Percentiles rank a stretch among this genome's conserved stretches.
Evolutionary conservation across 768 basidiomycete species (phyloP).

Genomic region (Gloeophyllum trabeum): DNA sequence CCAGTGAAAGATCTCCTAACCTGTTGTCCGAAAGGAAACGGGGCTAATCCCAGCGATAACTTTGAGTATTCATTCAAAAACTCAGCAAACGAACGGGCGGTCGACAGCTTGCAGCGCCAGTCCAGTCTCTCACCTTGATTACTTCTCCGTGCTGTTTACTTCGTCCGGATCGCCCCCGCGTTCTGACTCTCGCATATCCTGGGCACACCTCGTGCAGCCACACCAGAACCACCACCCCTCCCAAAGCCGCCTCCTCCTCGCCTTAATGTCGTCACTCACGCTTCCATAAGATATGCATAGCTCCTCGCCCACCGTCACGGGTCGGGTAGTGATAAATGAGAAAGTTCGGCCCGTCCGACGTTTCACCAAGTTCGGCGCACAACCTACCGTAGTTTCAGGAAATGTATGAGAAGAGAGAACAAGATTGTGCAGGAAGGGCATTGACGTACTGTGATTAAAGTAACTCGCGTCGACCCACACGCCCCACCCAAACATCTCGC

Average conservation of each 20-base stretch:
- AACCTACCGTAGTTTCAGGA: not conserved
- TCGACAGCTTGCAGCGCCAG: too few species aligned
- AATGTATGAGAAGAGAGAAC: not conserved
- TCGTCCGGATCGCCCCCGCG: too few species aligned
- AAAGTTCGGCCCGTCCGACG: not conserved
- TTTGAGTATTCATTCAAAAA: too few species aligned
- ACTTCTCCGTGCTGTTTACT: too few species aligned
- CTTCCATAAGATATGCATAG: not conserved
- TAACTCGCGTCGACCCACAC: constrained; percentile 1
- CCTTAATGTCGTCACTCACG: not conserved
- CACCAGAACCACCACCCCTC: constrained; percentile 2
- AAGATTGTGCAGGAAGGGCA: not conserved
- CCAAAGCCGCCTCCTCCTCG: constrained; percentile 1
- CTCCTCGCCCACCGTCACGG: not conserved
- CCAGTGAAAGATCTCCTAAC: too few species aligned
- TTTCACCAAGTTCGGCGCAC: not conserved
- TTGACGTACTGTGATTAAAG: constrained; percentile 2
- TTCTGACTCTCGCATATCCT: not conserved
- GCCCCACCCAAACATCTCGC: constrained; percentile 14
- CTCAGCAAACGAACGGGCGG: too few species aligned
- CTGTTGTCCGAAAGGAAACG: too few species aligned
- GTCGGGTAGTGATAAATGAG: not conserved
- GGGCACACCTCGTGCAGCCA: not conserved
- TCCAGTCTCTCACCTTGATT: too few species aligned
- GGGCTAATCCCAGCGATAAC: too few species aligned